Evolutionary conservation across 192 early-diverging fungal species (phyloP).

Genomic region (Allomyces javanicus): DNA sequence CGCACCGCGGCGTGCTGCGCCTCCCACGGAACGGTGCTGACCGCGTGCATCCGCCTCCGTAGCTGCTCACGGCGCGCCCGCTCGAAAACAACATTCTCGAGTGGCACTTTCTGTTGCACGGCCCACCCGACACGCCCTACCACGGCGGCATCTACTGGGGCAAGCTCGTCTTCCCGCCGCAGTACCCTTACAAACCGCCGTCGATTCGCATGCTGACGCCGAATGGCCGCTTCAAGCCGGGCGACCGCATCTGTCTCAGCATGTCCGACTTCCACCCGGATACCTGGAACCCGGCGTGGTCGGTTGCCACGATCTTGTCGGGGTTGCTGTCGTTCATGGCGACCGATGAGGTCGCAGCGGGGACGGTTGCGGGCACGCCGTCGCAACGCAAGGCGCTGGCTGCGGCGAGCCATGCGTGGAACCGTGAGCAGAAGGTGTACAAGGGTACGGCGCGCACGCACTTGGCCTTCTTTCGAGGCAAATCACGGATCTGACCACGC

Average conservation of each 20-base stretch:
- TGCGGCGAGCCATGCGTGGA: neutral
- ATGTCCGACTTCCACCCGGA: slow-evolving; percentile 92
- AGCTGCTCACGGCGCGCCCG: slow-evolving; percentile 79
- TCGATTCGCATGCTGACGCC: slow-evolving; percentile 66
- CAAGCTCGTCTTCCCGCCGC: slow-evolving; percentile 73
- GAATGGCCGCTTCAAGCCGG: slow-evolving; percentile 74
- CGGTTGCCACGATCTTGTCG: slow-evolving; percentile 85
- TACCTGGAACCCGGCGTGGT: slow-evolving; percentile 95
- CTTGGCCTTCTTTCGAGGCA: neutral
- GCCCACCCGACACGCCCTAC: slow-evolving; percentile 89
- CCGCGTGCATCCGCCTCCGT: slow-evolving; percentile 11
- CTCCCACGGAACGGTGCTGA: neutral
- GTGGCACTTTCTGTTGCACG: slow-evolving; percentile 43
- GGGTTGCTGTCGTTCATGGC: slow-evolving; percentile 95
- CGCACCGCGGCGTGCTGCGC: neutral
- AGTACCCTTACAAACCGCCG: slow-evolving; percentile 91
- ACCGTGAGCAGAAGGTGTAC: neutral
- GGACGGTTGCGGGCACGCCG: neutral
- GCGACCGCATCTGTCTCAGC: slow-evolving; percentile 80
- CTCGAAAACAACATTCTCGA: slow-evolving; percentile 88
- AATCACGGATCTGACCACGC: too few species aligned
- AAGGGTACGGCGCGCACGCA: neutral
- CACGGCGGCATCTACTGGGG: slow-evolving; percentile 88
- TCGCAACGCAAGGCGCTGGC: neutral
- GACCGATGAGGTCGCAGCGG: neutral